A percentile compares a stretch with the other conserved stretches of the same genome.
Conservation (phyloP, 169 alveolate genomes). For the Cyclospora cayetanensis region DNA sequence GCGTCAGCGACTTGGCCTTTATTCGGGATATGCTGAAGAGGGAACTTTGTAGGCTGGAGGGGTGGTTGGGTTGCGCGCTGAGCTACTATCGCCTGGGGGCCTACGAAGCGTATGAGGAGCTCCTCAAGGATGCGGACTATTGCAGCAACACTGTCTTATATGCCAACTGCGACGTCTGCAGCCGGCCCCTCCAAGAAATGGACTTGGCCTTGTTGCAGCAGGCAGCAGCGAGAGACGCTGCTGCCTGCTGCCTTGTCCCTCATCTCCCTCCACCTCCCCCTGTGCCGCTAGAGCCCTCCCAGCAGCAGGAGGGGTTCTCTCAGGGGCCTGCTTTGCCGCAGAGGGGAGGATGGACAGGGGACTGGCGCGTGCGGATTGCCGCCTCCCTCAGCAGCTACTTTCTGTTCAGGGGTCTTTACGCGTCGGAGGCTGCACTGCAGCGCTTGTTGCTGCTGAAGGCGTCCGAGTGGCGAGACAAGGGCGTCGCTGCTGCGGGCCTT, state of each 20-base stretch:
- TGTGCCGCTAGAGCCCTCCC: neutral
- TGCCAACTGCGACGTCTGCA: conserved; percentile 24
- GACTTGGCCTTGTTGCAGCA: conserved; percentile 36
- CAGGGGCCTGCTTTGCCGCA: neutral
- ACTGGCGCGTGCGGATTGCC: conserved; percentile 62
- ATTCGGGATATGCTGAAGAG: conserved; percentile 64
- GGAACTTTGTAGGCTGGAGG: conserved; percentile 36
- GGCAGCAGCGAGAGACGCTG: conserved; percentile 3
- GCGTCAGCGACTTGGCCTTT: neutral
- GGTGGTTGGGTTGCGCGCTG: conserved; percentile 54
- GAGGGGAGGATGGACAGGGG: conserved; percentile 39
- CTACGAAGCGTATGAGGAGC: neutral
- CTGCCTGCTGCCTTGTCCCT: neutral
- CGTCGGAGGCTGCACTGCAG: conserved; percentile 7
- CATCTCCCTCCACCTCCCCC: neutral
- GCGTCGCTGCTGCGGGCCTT: conserved; percentile 3
- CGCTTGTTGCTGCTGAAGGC: conserved; percentile 28
- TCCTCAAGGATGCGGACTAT: conserved; percentile 25
- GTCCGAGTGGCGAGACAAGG: conserved; percentile 61
- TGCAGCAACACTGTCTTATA: conserved; percentile 44
- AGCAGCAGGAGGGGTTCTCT: neutral
- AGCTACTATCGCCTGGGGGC: neutral
- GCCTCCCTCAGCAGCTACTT: conserved; percentile 36
- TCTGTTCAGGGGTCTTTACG: conserved; percentile 30
- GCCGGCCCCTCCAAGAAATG: conserved; percentile 46